A percentile compares a stretch with the other conserved stretches of the same genome.
Evolutionary conservation across 2,329 filamentous ascomycete species (phyloP).

Genomic region (Fusarium falciforme): DNA sequence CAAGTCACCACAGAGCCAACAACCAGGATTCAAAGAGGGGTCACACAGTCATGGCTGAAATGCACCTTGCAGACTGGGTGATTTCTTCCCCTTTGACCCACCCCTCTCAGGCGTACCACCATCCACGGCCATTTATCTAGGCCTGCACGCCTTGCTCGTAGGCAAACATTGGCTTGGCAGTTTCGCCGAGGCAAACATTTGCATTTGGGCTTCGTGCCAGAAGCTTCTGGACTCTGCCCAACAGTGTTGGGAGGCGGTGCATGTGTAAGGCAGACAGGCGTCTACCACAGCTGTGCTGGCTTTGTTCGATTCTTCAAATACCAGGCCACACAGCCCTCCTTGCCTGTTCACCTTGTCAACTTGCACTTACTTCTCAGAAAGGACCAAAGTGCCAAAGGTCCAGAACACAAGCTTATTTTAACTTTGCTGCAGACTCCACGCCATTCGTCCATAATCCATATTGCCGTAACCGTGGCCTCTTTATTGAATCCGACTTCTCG

Average conservation of each 20-base stretch:
- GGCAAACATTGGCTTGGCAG: neutral
- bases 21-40: neutral
- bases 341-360: neutral
- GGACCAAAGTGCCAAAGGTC: neutral
- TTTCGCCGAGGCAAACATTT: neutral
- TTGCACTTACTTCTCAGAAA: neutral
- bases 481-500: neutral
- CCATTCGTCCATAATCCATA: neutral
- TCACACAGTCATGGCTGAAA: neutral
- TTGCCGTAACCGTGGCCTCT: neutral
- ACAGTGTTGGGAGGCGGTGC: neutral
- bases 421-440: neutral
- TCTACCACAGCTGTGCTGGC: neutral
- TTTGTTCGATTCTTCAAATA: neutral
- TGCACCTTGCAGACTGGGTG: neutral
- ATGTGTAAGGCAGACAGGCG: neutral
- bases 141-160: neutral
- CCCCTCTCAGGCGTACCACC: neutral
- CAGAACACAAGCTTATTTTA: neutral
- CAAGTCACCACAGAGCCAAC: neutral
- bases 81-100: neutral
- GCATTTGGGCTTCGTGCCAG: neutral
- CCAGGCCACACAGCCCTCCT: neutral
- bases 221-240: neutral
- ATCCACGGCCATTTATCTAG: neutral